Conservation (phyloP, 2,329 filamentous ascomycete genomes). For the Stachybotrys echinatus region DNA sequence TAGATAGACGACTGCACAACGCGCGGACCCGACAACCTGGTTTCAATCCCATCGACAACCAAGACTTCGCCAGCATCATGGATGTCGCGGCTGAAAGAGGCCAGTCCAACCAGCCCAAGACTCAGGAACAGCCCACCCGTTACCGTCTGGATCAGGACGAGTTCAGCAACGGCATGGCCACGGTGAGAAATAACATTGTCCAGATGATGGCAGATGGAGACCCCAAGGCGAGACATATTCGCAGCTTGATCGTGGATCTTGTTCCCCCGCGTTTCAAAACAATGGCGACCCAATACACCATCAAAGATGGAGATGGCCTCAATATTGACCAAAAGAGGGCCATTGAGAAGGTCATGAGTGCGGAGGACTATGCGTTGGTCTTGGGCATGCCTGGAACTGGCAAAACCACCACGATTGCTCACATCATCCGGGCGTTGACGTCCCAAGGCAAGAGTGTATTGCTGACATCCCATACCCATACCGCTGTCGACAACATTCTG, state of each 20-base stretch:
- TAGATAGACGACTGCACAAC: conserved; percentile 86
- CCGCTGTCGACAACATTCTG: conserved; percentile 95
- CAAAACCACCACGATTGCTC: conserved; percentile 96
- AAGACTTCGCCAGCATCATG: conserved; percentile 89
- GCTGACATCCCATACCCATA: conserved; percentile 93
- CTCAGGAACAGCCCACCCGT: conserved; percentile 50
- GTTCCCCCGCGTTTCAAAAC: conserved; percentile 68
- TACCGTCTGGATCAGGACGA: conserved; percentile 97
- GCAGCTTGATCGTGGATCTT: conserved; percentile 75
- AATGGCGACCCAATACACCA: conserved; percentile 55
- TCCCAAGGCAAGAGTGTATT: conserved; percentile 88
- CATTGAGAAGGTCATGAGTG: conserved; percentile 92
- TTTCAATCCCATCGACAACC: conserved; percentile 73
- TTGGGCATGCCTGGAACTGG: conserved; percentile 97
- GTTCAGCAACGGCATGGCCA: conserved; percentile 96
- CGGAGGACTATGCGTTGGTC: conserved; percentile 92
- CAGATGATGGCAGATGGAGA: conserved; percentile 81
- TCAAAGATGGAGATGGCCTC: conserved; percentile 60
- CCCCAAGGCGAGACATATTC: conserved; percentile 65
- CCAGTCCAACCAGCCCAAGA: conserved; percentile 44
- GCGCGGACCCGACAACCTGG: conserved; percentile 68
- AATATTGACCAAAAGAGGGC: conserved; percentile 85
- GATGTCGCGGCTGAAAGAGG: conserved; percentile 60
- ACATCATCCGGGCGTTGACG: conserved; percentile 88
- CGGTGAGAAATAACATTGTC: conserved; percentile 87